These are phyloP conservation scores for Aspergillus pseudoterreus DNA, from an alignment of 2,329 filamentous ascomycete genomes.

Conservation along the genomic window DNA sequence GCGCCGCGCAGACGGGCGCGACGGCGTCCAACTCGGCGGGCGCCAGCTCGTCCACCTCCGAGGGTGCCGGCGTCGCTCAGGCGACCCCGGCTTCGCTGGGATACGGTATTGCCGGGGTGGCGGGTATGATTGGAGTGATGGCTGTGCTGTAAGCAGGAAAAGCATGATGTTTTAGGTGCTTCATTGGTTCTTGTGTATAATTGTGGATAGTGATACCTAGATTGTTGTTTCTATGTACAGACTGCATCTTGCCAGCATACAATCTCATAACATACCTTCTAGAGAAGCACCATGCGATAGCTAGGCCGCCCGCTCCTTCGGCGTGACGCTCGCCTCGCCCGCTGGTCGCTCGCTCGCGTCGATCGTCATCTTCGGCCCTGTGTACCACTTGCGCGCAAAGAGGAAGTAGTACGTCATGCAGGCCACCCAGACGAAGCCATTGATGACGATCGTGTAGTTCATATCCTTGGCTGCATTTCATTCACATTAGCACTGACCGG, in stretches of 20 bases:
- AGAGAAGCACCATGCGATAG: neutral
- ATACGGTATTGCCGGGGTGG: constrained; percentile 19
- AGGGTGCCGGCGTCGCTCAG: constrained; percentile 18
- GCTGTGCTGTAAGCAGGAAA: constrained; percentile 23
- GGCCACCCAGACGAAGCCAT: constrained; percentile 56
- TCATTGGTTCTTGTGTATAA: neutral
- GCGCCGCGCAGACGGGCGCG: neutral
- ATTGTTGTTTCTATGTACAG: neutral
- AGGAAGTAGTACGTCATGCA: constrained; percentile 55
- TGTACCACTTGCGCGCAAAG: constrained; percentile 59
- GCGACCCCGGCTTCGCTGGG: constrained; percentile 18
- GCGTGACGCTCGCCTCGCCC: neutral
- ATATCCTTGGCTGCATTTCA: constrained; percentile 43
- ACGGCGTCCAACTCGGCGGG: neutral
- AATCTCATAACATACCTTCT: neutral
- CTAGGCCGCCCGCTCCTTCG: neutral
- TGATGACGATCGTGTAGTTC: constrained; percentile 64
- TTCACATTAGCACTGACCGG: constrained; percentile 3
- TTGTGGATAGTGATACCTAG: neutral
- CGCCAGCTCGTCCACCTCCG: constrained; percentile 11
- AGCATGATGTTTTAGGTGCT: neutral
- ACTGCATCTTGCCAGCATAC: neutral
- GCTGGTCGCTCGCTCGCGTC: constrained; percentile 16
- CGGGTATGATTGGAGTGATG: constrained; percentile 28
- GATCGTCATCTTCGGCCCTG: constrained; percentile 57